Evolutionary conservation across 495 filamentous ascomycete species (phyloP).

Genomic region (Penicillium turbatum): DNA sequence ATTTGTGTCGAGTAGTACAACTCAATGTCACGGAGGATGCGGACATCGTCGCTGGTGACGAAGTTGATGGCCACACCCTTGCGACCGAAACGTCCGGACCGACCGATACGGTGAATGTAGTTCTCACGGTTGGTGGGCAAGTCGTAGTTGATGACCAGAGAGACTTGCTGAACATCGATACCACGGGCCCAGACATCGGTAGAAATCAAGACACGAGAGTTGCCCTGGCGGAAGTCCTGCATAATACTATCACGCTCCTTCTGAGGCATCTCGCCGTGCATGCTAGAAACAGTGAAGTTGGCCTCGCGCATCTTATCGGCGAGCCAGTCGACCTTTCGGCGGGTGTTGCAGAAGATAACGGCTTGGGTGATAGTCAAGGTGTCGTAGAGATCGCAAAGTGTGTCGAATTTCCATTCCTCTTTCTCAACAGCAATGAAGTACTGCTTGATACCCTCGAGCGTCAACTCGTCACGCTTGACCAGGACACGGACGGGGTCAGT

Average conservation of each 20-base stretch:
- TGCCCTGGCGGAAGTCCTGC: conserved; percentile 97
- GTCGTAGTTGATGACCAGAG: conserved; percentile 99
- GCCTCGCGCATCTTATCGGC: conserved; percentile 98
- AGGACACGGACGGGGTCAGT: conserved; percentile 96
- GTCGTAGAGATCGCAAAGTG: conserved; percentile 98
- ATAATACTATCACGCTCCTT: conserved; percentile 97
- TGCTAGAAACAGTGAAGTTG: conserved; percentile 96
- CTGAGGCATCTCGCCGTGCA: conserved; percentile 99
- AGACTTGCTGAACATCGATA: conserved; percentile 99
- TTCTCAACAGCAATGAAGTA: conserved; percentile 99
- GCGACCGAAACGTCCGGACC: conserved; percentile 90
- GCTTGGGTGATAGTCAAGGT: conserved; percentile 98
- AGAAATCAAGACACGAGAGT: conserved; percentile 94
- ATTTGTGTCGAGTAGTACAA: conserved; percentile 97
- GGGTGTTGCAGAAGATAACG: conserved; percentile 99
- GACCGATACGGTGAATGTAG: conserved; percentile 98
- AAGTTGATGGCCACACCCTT: conserved; percentile 99
- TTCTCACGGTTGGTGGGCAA: conserved; percentile 98
- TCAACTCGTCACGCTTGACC: conserved; percentile 99
- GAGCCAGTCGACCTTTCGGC: conserved; percentile 98
- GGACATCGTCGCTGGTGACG: conserved; percentile 93
- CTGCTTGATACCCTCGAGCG: conserved; percentile 96
- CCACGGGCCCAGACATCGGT: conserved; percentile 97
- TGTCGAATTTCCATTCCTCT: conserved; percentile 99
- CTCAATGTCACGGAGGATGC: conserved; percentile 97